Percentiles rank a stretch among this genome's conserved stretches.
Evolutionary conservation across 192 early-diverging fungal species (phyloP).

Genomic region (Backusella tarrabulga): DNA sequence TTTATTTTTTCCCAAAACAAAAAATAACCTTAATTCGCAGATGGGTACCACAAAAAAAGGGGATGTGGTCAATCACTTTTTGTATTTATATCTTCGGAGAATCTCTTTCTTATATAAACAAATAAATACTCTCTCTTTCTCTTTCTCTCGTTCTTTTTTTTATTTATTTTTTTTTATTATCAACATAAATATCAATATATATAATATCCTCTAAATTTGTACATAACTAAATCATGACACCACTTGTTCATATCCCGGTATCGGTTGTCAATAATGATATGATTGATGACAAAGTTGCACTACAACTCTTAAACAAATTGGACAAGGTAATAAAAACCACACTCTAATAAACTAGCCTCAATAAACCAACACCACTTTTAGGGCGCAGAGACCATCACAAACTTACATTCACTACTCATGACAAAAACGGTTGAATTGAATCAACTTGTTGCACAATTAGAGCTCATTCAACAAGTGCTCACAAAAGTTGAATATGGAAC

Average conservation of each 20-base stretch:
- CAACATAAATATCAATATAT: too few species aligned
- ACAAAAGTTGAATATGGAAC: slow-evolving; percentile 26
- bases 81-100: too few species aligned
- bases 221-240: not conserved
- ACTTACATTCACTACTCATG: slow-evolving; percentile 24
- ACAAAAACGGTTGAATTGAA: slow-evolving; percentile 30
- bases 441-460: slow-evolving; percentile 28
- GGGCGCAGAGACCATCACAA: slow-evolving; percentile 32
- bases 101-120: too few species aligned
- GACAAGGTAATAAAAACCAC: slow-evolving; percentile 11
- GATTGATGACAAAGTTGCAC: slow-evolving; percentile 9
- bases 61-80: too few species aligned
- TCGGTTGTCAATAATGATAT: not conserved
- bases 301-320: slow-evolving; percentile 19
- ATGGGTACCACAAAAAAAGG: too few species aligned
- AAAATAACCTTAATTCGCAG: not conserved
- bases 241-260: not conserved
- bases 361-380: slow-evolving; percentile 5
- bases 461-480: slow-evolving; percentile 29
- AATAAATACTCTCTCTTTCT: too few species aligned
- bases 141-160: too few species aligned
- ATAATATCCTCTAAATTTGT: too few species aligned
- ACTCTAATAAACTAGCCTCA: not conserved
- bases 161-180: too few species aligned
- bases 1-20: not conserved